Percentiles rank a stretch among this genome's conserved stretches.
phyloP scores from a whole-genome alignment of 192 early-diverging fungal genomes.

The Linnemannia hyalina region DNA sequence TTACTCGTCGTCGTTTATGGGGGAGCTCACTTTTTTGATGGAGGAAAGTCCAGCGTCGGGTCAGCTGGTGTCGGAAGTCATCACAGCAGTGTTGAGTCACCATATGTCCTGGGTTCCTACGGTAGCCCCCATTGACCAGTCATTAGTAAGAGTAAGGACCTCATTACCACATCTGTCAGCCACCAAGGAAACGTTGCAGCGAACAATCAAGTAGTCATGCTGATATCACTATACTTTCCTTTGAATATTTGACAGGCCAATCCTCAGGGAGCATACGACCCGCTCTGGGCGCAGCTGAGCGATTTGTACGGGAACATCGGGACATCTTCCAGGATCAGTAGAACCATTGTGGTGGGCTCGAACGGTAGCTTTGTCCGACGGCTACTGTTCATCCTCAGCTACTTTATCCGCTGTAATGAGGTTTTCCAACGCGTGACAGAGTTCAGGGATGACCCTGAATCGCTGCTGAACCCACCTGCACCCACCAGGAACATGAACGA shows the following conservation, averaged over 20 bases:
- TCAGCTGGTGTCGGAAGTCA: conserved; percentile 62
- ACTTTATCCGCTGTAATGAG: conserved; percentile 72
- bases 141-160: conserved; percentile 50
- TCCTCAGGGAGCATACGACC: conserved; percentile 64
- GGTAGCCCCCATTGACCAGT: conserved; percentile 59
- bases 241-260: conserved; percentile 14
- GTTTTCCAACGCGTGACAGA: conserved; percentile 62
- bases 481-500: conserved; percentile 20
- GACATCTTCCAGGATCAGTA: conserved; percentile 58
- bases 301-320: conserved; percentile 69
- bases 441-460: conserved; percentile 48
- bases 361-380: conserved; percentile 62
- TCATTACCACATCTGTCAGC: background rate
- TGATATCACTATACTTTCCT: background rate
- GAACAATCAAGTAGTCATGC: background rate
- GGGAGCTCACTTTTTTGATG: conserved; percentile 40
- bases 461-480: conserved; percentile 32
- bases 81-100: conserved; percentile 64
- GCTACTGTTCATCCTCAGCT: conserved; percentile 65
- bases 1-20: conserved; percentile 43
- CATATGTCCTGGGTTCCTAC: conserved; percentile 72
- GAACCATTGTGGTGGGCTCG: conserved; percentile 67
- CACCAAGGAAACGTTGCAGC: background rate
- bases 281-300: conserved; percentile 71
- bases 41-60: conserved; percentile 40